Conservation (phyloP, 2,329 filamentous ascomycete genomes). For the Rutstroemia sp. region DNA sequence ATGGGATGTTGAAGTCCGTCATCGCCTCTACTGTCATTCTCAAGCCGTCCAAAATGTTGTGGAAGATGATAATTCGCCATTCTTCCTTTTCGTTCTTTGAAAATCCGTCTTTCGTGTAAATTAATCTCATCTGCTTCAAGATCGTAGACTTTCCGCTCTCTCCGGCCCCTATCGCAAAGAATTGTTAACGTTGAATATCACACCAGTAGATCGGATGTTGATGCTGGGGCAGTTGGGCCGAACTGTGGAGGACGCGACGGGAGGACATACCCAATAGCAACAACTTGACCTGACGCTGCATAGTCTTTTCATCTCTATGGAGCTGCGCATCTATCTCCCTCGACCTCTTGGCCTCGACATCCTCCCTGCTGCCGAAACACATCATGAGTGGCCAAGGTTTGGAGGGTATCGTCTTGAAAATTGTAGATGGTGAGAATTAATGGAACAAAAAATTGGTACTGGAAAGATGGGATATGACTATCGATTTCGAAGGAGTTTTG, state of each 20-base stretch:
- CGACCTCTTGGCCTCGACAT: slow-evolving; percentile 46
- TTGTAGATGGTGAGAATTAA: neutral
- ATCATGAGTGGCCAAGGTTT: slow-evolving; percentile 35
- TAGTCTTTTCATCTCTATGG: slow-evolving; percentile 77
- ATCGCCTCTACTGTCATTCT: slow-evolving; percentile 87
- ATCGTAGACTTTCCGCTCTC: slow-evolving; percentile 96
- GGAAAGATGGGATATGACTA: too few species aligned
- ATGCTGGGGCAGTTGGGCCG: neutral
- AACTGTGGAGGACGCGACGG: slow-evolving; percentile 11
- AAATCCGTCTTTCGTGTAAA: slow-evolving; percentile 81
- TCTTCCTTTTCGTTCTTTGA: slow-evolving; percentile 83
- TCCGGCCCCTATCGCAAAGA: slow-evolving; percentile 63
- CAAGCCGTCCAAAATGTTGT: slow-evolving; percentile 88
- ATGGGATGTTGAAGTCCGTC: slow-evolving; percentile 73
- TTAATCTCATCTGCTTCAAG: slow-evolving; percentile 98
- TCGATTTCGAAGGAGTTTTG: too few species aligned
- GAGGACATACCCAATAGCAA: slow-evolving; percentile 70
- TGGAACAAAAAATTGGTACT: too few species aligned
- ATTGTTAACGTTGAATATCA: slow-evolving; percentile 13
- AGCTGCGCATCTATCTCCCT: slow-evolving; percentile 81
- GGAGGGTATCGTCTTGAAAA: neutral
- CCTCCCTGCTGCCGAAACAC: slow-evolving; percentile 53
- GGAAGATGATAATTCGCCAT: slow-evolving; percentile 93
- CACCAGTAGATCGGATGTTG: neutral
- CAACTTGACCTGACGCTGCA: slow-evolving; percentile 87